phyloP scores from a whole-genome alignment of 257 asterid species.

The Paulownia fortunei region DNA sequence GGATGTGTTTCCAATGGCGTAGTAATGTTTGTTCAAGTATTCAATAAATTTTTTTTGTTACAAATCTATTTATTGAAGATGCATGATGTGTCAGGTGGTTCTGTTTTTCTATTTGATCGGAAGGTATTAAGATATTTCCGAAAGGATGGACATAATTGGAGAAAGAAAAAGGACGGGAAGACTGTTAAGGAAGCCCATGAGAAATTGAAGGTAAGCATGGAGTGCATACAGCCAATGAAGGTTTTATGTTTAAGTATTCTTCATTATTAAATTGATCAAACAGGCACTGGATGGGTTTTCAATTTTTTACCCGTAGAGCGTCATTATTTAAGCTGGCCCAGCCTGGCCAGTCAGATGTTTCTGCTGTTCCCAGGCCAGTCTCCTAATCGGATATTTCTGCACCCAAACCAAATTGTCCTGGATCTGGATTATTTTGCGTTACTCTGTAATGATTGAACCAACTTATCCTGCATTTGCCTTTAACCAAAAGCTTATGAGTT shows the following conservation, averaged over 20 bases:
- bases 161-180: conserved; percentile 88
- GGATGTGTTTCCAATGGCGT: background rate
- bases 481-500: background rate
- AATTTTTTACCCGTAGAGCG: background rate
- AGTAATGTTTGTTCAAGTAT: background rate
- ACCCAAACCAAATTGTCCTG: background rate
- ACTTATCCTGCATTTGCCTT: conserved; percentile 9
- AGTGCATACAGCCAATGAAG: background rate
- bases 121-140: conserved; percentile 79
- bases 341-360: background rate
- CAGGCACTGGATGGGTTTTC: background rate
- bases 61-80: conserved; percentile 26
- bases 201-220: conserved; percentile 72
- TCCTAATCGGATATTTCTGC: background rate
- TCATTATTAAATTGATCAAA: background rate
- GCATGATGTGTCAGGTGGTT: conserved; percentile 68
- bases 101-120: conserved; percentile 83
- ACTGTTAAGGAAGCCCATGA: conserved; percentile 92
- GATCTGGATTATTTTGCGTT: background rate
- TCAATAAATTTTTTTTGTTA: conserved; percentile 14
- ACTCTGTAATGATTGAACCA: background rate
- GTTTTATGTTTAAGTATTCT: conserved; percentile 13
- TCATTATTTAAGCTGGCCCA: background rate
- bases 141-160: conserved; percentile 90
- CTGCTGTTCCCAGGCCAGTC: background rate